Percentiles rank a stretch among this genome's conserved stretches.
Conservation (phyloP, 2,329 filamentous ascomycete species). For the Fusarium sp. region DNA sequence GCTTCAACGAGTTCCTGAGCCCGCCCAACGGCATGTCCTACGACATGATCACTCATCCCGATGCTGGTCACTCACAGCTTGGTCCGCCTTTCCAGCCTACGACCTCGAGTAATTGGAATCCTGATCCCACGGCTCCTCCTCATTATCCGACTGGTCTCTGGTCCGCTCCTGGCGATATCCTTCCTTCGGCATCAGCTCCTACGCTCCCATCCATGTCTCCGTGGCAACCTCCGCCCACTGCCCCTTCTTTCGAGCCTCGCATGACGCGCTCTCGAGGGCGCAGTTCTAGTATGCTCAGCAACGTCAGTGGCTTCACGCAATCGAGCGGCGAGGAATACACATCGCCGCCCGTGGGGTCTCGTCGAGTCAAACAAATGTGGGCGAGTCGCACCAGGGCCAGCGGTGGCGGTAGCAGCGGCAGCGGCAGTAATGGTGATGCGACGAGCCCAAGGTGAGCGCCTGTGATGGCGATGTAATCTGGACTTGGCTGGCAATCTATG, state of each 20-base stretch:
- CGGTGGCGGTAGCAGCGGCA: constrained; percentile 60
- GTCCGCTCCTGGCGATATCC: constrained; percentile 51
- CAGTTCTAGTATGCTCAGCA: constrained; percentile 74
- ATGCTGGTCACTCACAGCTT: constrained; percentile 42
- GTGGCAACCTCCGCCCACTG: constrained; percentile 54
- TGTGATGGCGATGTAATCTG: constrained; percentile 1
- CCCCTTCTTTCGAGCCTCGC: constrained; percentile 51
- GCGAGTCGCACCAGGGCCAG: constrained; percentile 42
- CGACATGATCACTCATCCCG: constrained; percentile 44
- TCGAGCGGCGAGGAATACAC: constrained; percentile 63
- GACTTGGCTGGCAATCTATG: constrained; percentile 4
- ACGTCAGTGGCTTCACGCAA: constrained; percentile 74
- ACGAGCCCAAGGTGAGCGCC: constrained; percentile 56
- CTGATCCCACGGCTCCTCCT: constrained; percentile 49
- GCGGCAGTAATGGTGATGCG: constrained; percentile 63
- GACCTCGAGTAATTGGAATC: constrained; percentile 48
- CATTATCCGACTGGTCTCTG: constrained; percentile 53
- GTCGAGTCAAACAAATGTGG: constrained; percentile 41
- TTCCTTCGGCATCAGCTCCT: constrained; percentile 47
- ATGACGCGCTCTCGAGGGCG: constrained; percentile 63
- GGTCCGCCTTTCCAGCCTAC: constrained; percentile 43
- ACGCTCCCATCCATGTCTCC: constrained; percentile 48
- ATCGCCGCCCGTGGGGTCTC: constrained; percentile 41
- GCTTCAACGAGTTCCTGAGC: constrained; percentile 50
- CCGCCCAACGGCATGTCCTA: constrained; percentile 49